Conservation (phyloP, 768 basidiomycete genomes). For the Mrakia frigida region DNA sequence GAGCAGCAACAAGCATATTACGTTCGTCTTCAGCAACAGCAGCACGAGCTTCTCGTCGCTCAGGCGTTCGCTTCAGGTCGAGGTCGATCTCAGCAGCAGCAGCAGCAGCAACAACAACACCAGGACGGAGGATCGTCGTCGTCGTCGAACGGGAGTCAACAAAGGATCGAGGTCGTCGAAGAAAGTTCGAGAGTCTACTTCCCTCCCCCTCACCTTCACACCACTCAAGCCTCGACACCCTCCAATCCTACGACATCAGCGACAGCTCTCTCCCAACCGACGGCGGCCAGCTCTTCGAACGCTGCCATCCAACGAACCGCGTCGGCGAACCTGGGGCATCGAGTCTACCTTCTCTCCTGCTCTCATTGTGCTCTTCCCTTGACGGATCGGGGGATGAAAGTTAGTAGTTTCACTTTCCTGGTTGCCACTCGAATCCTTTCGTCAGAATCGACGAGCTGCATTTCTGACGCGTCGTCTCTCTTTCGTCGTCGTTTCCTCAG, state of each 20-base stretch:
- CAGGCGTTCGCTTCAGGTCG: not conserved
- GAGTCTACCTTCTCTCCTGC: not conserved
- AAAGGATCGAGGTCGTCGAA: not conserved
- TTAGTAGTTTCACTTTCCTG: not conserved
- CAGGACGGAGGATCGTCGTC: not conserved
- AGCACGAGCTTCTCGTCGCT: not conserved
- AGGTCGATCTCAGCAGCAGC: not conserved
- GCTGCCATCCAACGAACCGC: not conserved
- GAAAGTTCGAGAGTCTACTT: not conserved
- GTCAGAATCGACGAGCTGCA: not conserved
- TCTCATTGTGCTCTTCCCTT: slow-evolving; percentile 38
- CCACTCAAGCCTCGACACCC: not conserved
- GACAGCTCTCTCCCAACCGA: not conserved
- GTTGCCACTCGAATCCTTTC: too few relatives aligned
- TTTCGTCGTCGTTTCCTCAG: slow-evolving; percentile 46
- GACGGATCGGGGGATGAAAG: slow-evolving; percentile 74
- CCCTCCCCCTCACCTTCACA: not conserved
- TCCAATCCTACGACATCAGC: not conserved
- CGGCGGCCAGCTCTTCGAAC: not conserved
- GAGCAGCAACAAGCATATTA: not conserved
- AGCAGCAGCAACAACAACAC: too few relatives aligned
- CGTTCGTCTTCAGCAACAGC: not conserved
- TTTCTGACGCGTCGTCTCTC: not conserved
- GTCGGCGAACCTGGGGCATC: not conserved
- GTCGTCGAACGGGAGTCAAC: not conserved